These are phyloP conservation scores for Heterotrichella gracilis DNA, from an alignment of 352 stramenopile species.

Conservation along the genomic window DNA sequence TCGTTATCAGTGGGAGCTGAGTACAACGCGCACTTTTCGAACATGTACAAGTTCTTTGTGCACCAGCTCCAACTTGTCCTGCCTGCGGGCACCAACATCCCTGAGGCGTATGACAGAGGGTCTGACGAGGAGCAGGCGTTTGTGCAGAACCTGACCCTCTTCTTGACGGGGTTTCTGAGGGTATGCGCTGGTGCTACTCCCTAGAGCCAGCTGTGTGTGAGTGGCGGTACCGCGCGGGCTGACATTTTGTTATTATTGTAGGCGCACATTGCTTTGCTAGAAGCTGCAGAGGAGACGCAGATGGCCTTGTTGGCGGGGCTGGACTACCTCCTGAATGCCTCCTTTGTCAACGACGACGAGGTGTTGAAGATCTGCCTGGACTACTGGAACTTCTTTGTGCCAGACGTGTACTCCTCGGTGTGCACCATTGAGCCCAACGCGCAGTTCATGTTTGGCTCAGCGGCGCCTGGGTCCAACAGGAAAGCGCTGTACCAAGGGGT, in stretches of 20 bases:
- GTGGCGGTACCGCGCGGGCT: too few relatives aligned
- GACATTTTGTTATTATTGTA: too few relatives aligned
- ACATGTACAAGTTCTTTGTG: slow-evolving; percentile 68
- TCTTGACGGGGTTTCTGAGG: slow-evolving; percentile 77
- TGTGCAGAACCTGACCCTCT: slow-evolving; percentile 74
- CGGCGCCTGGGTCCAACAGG: slow-evolving; percentile 23
- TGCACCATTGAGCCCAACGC: slow-evolving; percentile 29
- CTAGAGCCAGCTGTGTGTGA: too few relatives aligned
- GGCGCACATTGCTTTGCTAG: slow-evolving; percentile 65
- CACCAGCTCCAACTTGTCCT: slow-evolving; percentile 55
- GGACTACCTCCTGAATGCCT: slow-evolving; percentile 40
- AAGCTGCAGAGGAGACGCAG: slow-evolving; percentile 52
- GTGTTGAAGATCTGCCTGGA: slow-evolving; percentile 96
- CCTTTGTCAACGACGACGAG: slow-evolving; percentile 51
- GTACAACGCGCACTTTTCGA: slow-evolving; percentile 65
- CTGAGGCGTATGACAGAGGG: slow-evolving; percentile 45
- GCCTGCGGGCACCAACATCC: slow-evolving; percentile 37
- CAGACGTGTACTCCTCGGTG: slow-evolving; percentile 67
- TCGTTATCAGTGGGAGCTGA: slow-evolving; percentile 21
- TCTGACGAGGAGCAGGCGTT: slow-evolving; percentile 74
- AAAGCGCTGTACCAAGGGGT: slow-evolving; percentile 38
- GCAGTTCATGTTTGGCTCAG: background rate
- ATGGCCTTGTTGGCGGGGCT: slow-evolving; percentile 49
- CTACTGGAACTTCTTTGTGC: slow-evolving; percentile 75
- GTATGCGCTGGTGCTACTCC: too few relatives aligned